Base-by-base conservation (phyloP, 2,329 filamentous ascomycete species). In the Huntiella abstrusa region DNA sequence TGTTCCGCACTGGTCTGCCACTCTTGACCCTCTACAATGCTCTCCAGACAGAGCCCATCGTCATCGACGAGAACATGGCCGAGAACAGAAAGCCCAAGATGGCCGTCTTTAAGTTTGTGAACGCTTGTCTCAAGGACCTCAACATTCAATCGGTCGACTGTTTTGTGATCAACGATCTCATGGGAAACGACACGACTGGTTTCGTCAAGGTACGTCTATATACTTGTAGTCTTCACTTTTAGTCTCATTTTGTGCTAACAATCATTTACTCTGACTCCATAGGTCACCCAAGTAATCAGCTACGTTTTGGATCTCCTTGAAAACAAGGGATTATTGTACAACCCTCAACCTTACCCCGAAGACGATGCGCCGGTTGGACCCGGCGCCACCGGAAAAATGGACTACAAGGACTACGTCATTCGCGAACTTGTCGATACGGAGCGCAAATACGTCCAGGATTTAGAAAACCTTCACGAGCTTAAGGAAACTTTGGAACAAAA, bases 371-470 rank as follows among this genome's bases (percentile, higher is more conserved):
- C 65, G 10, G 59, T 61, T n/a, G 62, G 64, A 3, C 50, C 54
- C 3, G 50, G 47, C 4, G 67, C 79, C 41, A 73, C 77, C 47
- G 76, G 75, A 1, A 74, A 83, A 58, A 80, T 80, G 68, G 78
- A 70, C 52, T 77, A 80, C 53, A 68, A 86, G 53, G 83, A 95
- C 56, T 83, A 95, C 60, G 85, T 96, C 51, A 75, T 98, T 38
- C 78, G 82, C 56, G 91, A 98, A 62, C 66, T 98, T 41, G 81
- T 98, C 47, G 84, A 88, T 55, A 96, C 88, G 1, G 91, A 98
- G 62, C 79, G 91, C 52, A 95, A 95, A 62, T 98, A 98, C 55
- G 91, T 96, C 3, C 87, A 96, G 60, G 91, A 98, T 65, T 65
- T 98, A 45, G 88, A 96, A 60, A 88, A 94, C 54, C 63, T 98